Conservation (phyloP, 2,329 filamentous ascomycete genomes). For the Colletotrichum falcatum region DNA sequence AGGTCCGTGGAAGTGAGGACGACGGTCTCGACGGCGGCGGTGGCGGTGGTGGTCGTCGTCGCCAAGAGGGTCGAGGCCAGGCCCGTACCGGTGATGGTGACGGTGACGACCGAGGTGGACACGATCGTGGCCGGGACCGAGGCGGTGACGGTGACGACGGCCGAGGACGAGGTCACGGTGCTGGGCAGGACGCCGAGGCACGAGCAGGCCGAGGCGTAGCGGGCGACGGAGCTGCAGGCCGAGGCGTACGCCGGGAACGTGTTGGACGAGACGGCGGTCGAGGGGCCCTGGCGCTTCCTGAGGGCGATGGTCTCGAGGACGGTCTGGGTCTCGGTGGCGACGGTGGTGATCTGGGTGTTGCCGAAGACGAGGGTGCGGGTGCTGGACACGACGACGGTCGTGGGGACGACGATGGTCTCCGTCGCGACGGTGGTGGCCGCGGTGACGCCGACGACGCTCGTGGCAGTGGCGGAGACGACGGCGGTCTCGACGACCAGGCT, state of each 20-base stretch:
- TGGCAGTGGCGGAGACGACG: conserved; percentile 12
- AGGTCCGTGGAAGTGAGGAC: conserved; percentile 21
- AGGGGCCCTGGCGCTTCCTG: conserved; percentile 27
- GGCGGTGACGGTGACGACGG: conserved; percentile 31
- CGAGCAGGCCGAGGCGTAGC: conserved; percentile 45
- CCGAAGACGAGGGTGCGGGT: conserved; percentile 35
- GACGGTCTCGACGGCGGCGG: conserved; percentile 18
- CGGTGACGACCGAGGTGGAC: conserved; percentile 35
- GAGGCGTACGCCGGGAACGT: conserved; percentile 44
- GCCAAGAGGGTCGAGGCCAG: conserved; percentile 21
- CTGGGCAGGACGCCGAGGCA: conserved; percentile 43
- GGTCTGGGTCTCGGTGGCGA: conserved; percentile 39
- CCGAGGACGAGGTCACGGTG: conserved; percentile 41
- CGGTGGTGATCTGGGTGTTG: conserved; percentile 34
- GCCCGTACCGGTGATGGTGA: conserved; percentile 30
- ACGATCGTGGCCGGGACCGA: conserved; percentile 38
- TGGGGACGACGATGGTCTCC: conserved; percentile 32
- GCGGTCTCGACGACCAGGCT: conserved; percentile 22
- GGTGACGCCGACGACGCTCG: conserved; percentile 22
- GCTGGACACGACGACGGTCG: conserved; percentile 31
- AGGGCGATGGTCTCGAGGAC: conserved; percentile 30
- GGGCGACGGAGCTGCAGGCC: conserved; percentile 42
- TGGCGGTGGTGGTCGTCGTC: background rate
- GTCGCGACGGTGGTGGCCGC: conserved; percentile 27
- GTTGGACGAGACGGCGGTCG: conserved; percentile 8